Evolutionary conservation across 2,329 filamentous ascomycete species (phyloP).

Genomic region (Ophiosphaerella herpotricha): DNA sequence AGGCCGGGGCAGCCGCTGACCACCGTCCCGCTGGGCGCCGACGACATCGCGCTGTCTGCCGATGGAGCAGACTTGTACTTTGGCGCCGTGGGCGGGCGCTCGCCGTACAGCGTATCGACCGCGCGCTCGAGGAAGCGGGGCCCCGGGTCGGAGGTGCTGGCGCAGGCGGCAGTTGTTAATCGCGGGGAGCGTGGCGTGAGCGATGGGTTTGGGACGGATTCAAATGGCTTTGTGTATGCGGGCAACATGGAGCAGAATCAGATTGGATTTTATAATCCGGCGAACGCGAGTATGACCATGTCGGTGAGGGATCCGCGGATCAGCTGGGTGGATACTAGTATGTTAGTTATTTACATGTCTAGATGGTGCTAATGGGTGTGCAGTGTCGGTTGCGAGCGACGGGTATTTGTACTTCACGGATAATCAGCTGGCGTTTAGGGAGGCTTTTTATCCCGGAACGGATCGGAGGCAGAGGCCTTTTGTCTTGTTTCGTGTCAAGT

Average conservation of each 20-base stretch:
- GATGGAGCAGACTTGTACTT: constrained; percentile 56
- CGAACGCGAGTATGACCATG: constrained; percentile 49
- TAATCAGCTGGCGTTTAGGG: constrained; percentile 53
- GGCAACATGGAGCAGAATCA: constrained; percentile 56
- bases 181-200: constrained; percentile 56
- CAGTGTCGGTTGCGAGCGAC: constrained; percentile 49
- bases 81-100: constrained; percentile 50
- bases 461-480: constrained; percentile 52
- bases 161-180: constrained; percentile 50
- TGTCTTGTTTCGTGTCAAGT: constrained; percentile 47
- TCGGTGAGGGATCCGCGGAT: constrained; percentile 55
- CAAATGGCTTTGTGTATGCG: constrained; percentile 54
- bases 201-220: constrained; percentile 31
- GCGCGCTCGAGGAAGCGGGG: constrained; percentile 48
- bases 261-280: constrained; percentile 50
- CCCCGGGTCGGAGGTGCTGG: constrained; percentile 48
- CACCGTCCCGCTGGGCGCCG: constrained; percentile 52
- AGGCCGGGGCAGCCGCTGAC: constrained; percentile 42
- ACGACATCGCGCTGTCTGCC: constrained; percentile 57
- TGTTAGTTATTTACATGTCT: not conserved
- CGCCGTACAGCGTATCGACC: constrained; percentile 54
- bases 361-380: not conserved
- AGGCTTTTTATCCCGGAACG: constrained; percentile 47
- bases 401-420: constrained; percentile 60
- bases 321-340: constrained; percentile 57